Evolutionary conservation across 768 basidiomycete genomes (phyloP).

Genomic region (Sarcodon aspratus): DNA sequence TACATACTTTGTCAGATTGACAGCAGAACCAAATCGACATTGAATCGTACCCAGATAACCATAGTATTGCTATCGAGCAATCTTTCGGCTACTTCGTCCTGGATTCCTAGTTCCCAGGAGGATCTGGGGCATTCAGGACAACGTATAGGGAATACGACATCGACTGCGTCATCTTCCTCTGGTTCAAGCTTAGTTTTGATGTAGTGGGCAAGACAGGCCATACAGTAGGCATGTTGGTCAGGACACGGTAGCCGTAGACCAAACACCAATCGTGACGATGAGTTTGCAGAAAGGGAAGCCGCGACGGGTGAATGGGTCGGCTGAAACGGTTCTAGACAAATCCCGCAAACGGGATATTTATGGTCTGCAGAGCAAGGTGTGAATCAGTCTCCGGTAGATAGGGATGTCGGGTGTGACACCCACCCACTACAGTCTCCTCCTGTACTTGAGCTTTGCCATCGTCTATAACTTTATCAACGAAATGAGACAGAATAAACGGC

Average conservation of each 20-base stretch:
- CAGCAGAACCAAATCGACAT: background rate
- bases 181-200: slow-evolving; percentile 25
- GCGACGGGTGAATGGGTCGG: slow-evolving; percentile 20
- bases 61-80: slow-evolving; percentile 21
- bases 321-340: slow-evolving; percentile 27
- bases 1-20: slow-evolving; percentile 5
- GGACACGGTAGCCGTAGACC: slow-evolving; percentile 25
- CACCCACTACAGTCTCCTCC: slow-evolving; percentile 1
- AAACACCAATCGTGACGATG: slow-evolving; percentile 22
- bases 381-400: background rate
- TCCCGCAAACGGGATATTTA: slow-evolving; percentile 24
- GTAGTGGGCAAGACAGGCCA: slow-evolving; percentile 22
- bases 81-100: slow-evolving; percentile 21
- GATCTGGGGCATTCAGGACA: slow-evolving; percentile 24
- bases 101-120: slow-evolving; percentile 23
- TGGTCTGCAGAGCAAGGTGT: too few species aligned
- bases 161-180: slow-evolving; percentile 14
- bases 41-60: slow-evolving; percentile 21
- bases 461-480: too few species aligned
- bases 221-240: slow-evolving; percentile 22
- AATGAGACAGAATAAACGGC: too few species aligned
- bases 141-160: slow-evolving; percentile 23
- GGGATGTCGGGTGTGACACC: background rate
- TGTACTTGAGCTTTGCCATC: background rate
- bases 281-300: slow-evolving; percentile 22